These are phyloP conservation scores for Cairneyella variabilis DNA, from an alignment of 495 filamentous ascomycete genomes.

Conservation along the genomic window DNA sequence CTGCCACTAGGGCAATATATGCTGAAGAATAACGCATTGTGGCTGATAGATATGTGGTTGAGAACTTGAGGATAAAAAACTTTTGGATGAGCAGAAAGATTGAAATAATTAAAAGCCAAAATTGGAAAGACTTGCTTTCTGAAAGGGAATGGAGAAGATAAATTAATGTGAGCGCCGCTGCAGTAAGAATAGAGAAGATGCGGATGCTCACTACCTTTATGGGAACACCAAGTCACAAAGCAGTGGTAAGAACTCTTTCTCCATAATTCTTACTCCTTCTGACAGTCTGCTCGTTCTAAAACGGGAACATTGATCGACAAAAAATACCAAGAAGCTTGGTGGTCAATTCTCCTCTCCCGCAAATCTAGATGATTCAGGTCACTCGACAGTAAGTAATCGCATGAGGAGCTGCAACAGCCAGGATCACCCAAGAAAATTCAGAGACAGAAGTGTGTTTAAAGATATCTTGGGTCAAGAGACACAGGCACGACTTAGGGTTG, in stretches of 20 bases:
- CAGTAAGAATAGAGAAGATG: not conserved
- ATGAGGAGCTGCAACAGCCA: not conserved
- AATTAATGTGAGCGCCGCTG: not conserved
- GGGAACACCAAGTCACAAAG: no score
- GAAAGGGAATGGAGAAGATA: not conserved
- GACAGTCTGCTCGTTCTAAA: not conserved
- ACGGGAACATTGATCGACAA: not conserved
- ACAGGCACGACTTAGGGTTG: not conserved
- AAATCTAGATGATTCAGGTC: not conserved
- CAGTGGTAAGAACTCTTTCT: no score
- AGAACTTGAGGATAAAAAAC: not conserved
- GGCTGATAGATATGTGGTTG: not conserved
- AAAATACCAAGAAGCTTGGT: not conserved
- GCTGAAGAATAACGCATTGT: conserved; percentile 16
- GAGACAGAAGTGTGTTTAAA: conserved; percentile 1
- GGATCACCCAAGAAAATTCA: not conserved
- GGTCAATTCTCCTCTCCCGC: not conserved
- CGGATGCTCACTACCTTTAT: not conserved
- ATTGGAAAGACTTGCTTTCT: conserved; percentile 2
- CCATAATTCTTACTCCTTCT: no score
- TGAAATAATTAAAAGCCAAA: not conserved
- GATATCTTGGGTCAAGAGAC: not conserved
- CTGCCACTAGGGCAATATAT: conserved; percentile 21
- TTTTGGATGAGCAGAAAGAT: not conserved
- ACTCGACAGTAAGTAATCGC: not conserved